Base-by-base conservation (phyloP, 208 protist genomes). In the Leptomonas seymouri region DNA sequence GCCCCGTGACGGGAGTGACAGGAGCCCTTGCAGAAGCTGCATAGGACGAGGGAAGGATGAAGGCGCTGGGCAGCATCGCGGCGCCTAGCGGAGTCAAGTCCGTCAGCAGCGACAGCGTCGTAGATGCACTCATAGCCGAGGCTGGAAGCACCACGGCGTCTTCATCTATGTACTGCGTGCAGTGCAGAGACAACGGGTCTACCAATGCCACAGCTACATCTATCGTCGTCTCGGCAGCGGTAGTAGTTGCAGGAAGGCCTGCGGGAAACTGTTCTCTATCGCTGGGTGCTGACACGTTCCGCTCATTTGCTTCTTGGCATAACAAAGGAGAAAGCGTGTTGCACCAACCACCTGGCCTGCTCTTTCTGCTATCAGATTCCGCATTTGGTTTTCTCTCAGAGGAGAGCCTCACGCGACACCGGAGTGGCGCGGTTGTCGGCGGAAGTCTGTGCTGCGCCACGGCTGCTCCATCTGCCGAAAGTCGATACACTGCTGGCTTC, bases 401-500 rank as follows among this genome's bases (percentile, higher is more conserved):
- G 14, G 42, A 48, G 34, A 57, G n/a, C 25, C 9, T n/a, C n/a
- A 75, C 18, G 4, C 42, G 64, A 34, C 71, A 76, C 2, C 71
- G 71, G 55, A 76, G 63, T 14, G 71, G 56, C 25, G 63, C 50
- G 0, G 56, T 23, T 0, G 7, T 65, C 36, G 71, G 60, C 45
- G 63, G 71, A 3, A 73, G 59, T 6, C 66, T 65, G 28, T 45
- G 60, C 49, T 48, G 39, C 49, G 51, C 65, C 41, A 45, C 20
- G n/a, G 48, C 31, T 23, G 28, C 44, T 12, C 44, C 71, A 15
- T 53, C 44, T 9, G 55, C 60, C 9, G 50, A 30, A 0, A 80
- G 53, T 11, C 59, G 63, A 23, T 70, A 67, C 36, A 87, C 65
- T 27, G 80, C 76, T 44, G 90, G 88, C 42, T 53, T 31, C 20